Evolutionary conservation across 202 grass and related monocot species (phyloP).

Genomic region (Setaria viridis): DNA sequence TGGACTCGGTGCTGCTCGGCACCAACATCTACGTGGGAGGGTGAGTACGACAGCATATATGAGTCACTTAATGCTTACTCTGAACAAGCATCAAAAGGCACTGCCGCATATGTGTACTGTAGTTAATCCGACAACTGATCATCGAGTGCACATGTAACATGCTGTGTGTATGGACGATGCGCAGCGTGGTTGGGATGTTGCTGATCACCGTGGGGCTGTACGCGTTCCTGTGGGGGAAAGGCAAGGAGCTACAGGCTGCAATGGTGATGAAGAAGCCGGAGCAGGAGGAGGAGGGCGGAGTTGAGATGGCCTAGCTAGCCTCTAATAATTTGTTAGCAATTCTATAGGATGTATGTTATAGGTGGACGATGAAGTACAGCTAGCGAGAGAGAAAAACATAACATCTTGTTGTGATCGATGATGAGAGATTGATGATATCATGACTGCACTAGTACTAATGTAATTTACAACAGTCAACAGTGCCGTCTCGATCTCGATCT

Average conservation of each 20-base stretch:
- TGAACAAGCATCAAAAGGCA: too few relatives aligned
- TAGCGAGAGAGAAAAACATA: too few relatives aligned
- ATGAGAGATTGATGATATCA: too few relatives aligned
- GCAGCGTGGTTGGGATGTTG: slow-evolving; percentile 42
- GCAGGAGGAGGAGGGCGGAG: background rate
- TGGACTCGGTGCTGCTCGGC: slow-evolving; percentile 38
- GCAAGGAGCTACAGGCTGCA: slow-evolving; percentile 30
- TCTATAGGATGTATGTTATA: too few relatives aligned
- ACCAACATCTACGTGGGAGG: slow-evolving; percentile 44
- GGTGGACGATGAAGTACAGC: too few relatives aligned
- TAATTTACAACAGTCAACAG: too few relatives aligned
- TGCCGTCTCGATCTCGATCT: too few relatives aligned
- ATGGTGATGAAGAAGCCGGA: background rate
- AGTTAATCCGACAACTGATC: background rate
- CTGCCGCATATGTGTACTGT: background rate
- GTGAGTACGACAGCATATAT: background rate
- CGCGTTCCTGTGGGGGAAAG: slow-evolving; percentile 59
- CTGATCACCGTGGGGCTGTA: slow-evolving; percentile 49
- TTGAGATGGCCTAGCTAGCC: background rate
- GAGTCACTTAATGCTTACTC: too few relatives aligned
- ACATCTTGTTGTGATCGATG: too few relatives aligned
- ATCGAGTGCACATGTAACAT: background rate
- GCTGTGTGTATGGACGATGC: too few relatives aligned
- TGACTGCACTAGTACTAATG: too few relatives aligned
- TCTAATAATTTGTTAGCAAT: too few relatives aligned